These are phyloP conservation scores for Penicillium glabrum DNA, from an alignment of 2,329 filamentous ascomycete species.

Conservation along the genomic window DNA sequence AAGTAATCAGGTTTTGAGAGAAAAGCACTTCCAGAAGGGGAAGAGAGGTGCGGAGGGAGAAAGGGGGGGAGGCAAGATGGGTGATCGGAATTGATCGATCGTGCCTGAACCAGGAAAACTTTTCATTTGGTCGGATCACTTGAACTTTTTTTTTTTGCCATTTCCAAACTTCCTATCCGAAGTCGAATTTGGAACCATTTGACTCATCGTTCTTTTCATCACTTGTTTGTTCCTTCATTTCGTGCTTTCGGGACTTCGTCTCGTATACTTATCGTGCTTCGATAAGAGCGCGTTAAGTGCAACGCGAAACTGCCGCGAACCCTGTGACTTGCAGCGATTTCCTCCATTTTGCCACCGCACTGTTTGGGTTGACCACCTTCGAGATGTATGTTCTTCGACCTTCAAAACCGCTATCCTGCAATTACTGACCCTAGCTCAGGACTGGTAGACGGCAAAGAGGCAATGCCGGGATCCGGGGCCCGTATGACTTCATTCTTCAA, in stretches of 20 bases:
- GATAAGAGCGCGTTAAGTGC: constrained; percentile 40
- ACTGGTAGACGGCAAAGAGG: constrained; percentile 29
- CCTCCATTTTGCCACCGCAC: not conserved
- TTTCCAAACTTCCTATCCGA: constrained; percentile 1
- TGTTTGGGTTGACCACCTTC: not conserved
- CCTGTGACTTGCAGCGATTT: constrained; percentile 28
- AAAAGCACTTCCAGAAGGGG: not conserved
- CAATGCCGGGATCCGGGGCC: constrained; percentile 40
- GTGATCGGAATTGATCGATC: constrained; percentile 14
- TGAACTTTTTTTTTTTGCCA: constrained; percentile 3
- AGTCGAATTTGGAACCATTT: not conserved
- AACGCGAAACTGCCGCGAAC: constrained; percentile 42
- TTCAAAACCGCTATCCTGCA: not conserved
- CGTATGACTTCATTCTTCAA: constrained; percentile 39
- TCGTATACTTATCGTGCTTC: constrained; percentile 9
- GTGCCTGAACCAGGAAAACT: constrained; percentile 26
- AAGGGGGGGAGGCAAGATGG: not conserved
- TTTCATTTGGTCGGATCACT: constrained; percentile 10
- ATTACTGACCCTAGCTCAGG: constrained; percentile 17
- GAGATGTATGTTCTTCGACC: constrained; percentile 15
- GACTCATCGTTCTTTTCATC: not conserved
- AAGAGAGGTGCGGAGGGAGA: not conserved
- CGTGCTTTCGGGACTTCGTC: not conserved
- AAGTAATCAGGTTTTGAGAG: not conserved
- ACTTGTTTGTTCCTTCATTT: not conserved